Evolutionary conservation across 2,329 filamentous ascomycete species (phyloP).

Genomic region (Hypoxylon sp.): DNA sequence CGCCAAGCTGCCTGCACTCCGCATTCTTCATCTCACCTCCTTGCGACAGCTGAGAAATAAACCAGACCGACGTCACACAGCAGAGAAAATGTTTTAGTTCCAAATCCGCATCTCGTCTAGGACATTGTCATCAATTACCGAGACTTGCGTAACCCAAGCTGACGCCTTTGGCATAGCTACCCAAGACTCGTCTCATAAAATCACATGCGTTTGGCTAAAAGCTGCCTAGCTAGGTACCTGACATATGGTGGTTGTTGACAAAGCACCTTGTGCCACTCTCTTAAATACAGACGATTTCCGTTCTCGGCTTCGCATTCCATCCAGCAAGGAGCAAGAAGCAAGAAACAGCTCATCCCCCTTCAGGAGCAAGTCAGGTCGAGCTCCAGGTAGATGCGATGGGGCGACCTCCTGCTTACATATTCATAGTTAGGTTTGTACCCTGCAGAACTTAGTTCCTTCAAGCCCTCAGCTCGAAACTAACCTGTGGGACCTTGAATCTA

Average conservation of each 20-base stretch:
- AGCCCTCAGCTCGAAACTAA: constrained; percentile 31
- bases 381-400: constrained; percentile 56
- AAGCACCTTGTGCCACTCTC: background rate
- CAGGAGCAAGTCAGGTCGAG: constrained; percentile 7
- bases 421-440: constrained; percentile 63
- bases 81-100: constrained; percentile 23
- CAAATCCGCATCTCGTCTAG: constrained; percentile 25
- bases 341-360: background rate
- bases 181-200: constrained; percentile 8
- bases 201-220: constrained; percentile 15
- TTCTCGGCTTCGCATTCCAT: background rate
- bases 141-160: constrained; percentile 27
- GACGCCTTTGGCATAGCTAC: constrained; percentile 11
- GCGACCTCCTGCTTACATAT: constrained; percentile 65
- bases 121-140: constrained; percentile 29
- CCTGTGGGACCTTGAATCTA: constrained; percentile 48
- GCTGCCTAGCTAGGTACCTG: constrained; percentile 11
- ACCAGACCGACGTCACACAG: constrained; percentile 6
- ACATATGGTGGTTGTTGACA: background rate
- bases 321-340: background rate
- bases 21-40: constrained; percentile 16
- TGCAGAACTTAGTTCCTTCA: constrained; percentile 2
- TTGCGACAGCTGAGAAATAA: constrained; percentile 1
- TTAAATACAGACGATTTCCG: constrained; percentile 3
- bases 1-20: constrained; percentile 19